Conservation (phyloP, 179 eudicot species). For the Heliamphora pulchella region DNA sequence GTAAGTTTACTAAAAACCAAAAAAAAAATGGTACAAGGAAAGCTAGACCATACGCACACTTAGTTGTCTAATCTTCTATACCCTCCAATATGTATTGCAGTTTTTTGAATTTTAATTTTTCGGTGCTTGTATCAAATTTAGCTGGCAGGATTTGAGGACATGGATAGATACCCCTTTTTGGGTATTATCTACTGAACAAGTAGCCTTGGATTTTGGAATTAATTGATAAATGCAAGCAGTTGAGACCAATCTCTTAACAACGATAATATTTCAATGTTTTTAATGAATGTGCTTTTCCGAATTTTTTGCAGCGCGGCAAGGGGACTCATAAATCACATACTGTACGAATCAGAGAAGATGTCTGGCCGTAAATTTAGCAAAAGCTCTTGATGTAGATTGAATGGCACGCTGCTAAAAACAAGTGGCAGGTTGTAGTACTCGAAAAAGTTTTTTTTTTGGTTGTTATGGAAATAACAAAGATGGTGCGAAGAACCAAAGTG, state of each 20-base stretch:
- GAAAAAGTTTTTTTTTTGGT: not conserved
- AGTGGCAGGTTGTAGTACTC: not conserved
- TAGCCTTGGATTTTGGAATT: not conserved
- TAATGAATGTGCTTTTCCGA: constrained; percentile 8
- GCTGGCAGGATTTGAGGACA: not conserved
- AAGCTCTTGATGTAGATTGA: constrained; percentile 21
- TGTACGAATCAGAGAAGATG: constrained; percentile 63
- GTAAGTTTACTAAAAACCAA: too few species aligned
- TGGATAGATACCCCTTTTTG: not conserved
- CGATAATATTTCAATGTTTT: not conserved
- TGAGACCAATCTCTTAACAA: not conserved
- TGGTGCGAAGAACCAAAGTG: not conserved
- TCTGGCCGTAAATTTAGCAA: constrained; percentile 75
- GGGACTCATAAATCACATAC: constrained; percentile 90
- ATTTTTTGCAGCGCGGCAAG: constrained; percentile 74
- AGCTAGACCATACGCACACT: too few species aligned
- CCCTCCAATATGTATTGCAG: not conserved
- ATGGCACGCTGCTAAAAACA: not conserved
- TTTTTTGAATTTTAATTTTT: not conserved
- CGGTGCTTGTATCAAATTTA: not conserved
- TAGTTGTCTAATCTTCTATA: too few species aligned
- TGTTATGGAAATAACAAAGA: not conserved
- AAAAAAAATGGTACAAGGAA: too few species aligned
- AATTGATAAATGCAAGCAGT: not conserved
- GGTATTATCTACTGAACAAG: not conserved